phyloP scores from a whole-genome alignment of 23 red algal species.

The Chondrus crispus region DNA sequence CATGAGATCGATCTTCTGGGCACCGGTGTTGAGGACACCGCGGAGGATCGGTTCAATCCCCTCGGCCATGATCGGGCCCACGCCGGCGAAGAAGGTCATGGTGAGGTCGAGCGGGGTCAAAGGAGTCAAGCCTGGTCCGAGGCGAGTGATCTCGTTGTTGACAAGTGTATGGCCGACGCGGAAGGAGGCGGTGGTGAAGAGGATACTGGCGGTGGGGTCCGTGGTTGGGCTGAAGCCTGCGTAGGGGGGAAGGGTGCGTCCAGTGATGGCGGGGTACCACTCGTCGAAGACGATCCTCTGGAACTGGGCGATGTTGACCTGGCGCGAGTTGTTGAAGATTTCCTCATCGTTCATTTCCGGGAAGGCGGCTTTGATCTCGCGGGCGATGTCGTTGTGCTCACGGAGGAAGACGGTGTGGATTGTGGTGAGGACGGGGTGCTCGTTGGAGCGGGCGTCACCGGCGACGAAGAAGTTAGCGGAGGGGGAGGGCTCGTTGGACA shows the following conservation, averaged over 20 bases:
- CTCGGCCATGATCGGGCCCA: neutral
- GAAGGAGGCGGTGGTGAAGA: slow-evolving; percentile 59
- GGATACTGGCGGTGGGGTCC: slow-evolving; percentile 24
- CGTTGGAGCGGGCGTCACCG: slow-evolving; percentile 43
- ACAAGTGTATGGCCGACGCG: slow-evolving; percentile 60
- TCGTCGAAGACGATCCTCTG: slow-evolving; percentile 58
- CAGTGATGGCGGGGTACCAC: slow-evolving; percentile 17
- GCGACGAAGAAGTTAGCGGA: slow-evolving; percentile 40
- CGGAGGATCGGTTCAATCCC: slow-evolving; percentile 30
- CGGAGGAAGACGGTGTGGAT: slow-evolving; percentile 57
- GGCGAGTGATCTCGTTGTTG: slow-evolving; percentile 3
- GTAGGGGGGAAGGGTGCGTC: neutral
- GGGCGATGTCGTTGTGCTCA: slow-evolving; percentile 52
- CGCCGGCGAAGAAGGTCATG: slow-evolving; percentile 26
- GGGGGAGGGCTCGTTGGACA: slow-evolving; percentile 35
- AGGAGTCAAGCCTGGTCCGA: neutral
- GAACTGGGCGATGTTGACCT: slow-evolving; percentile 34
- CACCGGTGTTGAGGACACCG: slow-evolving; percentile 4
- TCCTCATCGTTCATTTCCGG: neutral
- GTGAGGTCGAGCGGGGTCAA: neutral
- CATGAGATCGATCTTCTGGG: slow-evolving; percentile 34
- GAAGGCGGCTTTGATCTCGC: neutral
- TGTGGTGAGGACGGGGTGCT: slow-evolving; percentile 39
- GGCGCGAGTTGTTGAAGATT: slow-evolving; percentile 36
- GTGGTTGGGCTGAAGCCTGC: slow-evolving; percentile 10